Base-by-base conservation (phyloP, 2,329 filamentous ascomycete species). In the Calycina marina region DNA sequence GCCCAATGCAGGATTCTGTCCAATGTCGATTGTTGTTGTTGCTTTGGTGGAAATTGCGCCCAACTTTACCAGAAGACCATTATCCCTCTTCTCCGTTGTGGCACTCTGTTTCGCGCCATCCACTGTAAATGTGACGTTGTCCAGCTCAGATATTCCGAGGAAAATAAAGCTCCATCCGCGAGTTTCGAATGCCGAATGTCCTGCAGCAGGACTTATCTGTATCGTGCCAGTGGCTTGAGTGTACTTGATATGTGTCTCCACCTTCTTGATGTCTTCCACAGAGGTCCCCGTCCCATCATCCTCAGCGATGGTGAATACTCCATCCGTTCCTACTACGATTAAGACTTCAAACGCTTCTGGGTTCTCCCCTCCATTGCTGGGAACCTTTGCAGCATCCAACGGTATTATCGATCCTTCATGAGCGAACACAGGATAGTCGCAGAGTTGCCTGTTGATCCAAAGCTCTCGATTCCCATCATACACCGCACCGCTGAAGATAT, bases 351-450 rank as follows among this genome's bases (percentile, higher is more conserved):
- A 52, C 1, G 46, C 48, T 2, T 51, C 45, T 0, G 68, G 67
- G 30, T 64, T 66, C 0, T 49, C 45, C 1, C 57, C 59, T 2
- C 67, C 67, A 31, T 69, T 69, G 2, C 38, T 42, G 0, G 63
- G 61, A 2, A 48, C 50, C 20, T 41, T 37, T 3, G 53, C 51
- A 2, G 46, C 55, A 35, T 76, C 70, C 0, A 75, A 52, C 0
- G 70, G 65, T 4, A 77, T 54, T 34, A 77, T 72, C 9, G 69
- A 56, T 0, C 72, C 72, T 45, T 72, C 63, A 0, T 51, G 51
- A 2, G 67, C 61, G 10, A 77, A 54, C 0, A 74, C 63, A 0
- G 72, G 72, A 18, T 62, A 57, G 14, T 58, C 49, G 12, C 60
- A 43, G 0, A 77, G 52, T 0, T 54, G 49, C 6, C 72, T 60